These are phyloP conservation scores for Pycnococcus provasolii DNA, from an alignment of 139 green algal species.

Conservation along the genomic window DNA sequence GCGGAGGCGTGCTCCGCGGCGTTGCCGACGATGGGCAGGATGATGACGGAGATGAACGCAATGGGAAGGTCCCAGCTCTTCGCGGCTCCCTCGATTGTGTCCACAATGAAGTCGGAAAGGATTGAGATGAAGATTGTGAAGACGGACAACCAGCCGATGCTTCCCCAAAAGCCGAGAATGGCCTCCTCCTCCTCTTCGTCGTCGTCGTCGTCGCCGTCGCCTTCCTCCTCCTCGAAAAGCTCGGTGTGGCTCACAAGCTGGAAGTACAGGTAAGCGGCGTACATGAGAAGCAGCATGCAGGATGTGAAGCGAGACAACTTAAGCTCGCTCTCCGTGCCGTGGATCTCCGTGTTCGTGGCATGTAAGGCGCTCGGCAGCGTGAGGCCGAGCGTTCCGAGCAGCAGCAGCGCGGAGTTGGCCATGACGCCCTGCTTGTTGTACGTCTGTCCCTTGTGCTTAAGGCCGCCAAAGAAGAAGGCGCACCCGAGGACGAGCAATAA, in stretches of 20 bases:
- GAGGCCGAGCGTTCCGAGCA: constrained; percentile 41
- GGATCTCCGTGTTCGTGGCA: constrained; percentile 43
- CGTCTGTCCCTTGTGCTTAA: constrained; percentile 40
- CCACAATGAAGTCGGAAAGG: constrained; percentile 54
- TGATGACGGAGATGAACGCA: constrained; percentile 38
- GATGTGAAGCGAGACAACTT: constrained; percentile 46
- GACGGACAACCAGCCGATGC: constrained; percentile 51
- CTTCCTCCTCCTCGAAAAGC: constrained; percentile 27
- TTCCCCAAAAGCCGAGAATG: constrained; percentile 24
- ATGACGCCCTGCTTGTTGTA: constrained; percentile 44
- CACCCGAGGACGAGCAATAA: constrained; percentile 67
- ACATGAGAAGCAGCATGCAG: constrained; percentile 54
- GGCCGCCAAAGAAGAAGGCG: constrained; percentile 62
- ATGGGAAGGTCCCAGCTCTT: constrained; percentile 32
- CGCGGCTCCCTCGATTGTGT: constrained; percentile 45
- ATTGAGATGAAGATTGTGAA: constrained; percentile 62
- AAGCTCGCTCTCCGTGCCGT: constrained; percentile 29
- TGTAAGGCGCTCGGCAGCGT: constrained; percentile 44
- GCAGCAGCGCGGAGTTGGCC: constrained; percentile 41
- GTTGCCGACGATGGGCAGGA: constrained; percentile 42
- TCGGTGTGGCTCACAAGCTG: constrained; percentile 42
- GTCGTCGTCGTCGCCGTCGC: constrained; percentile 32
- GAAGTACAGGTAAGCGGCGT: constrained; percentile 58
- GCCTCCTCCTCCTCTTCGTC: constrained; percentile 20
- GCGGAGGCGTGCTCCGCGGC: constrained; percentile 33